Conservation (phyloP, 768 basidiomycete species). For the Pholiota molesta region DNA sequence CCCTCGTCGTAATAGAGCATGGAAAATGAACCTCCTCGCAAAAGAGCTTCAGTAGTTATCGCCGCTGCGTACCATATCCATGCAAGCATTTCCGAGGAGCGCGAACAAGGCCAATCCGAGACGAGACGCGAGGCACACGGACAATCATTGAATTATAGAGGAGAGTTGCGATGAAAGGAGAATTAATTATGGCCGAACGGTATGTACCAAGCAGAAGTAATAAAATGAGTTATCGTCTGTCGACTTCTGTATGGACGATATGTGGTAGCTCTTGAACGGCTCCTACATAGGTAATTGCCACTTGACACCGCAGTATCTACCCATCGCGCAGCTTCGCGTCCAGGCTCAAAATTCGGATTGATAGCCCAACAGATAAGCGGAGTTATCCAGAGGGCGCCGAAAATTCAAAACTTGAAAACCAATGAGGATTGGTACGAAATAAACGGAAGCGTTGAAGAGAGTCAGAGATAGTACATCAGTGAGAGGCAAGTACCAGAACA, state of each 20-base stretch:
- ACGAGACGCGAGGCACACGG: background rate
- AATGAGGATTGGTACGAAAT: background rate
- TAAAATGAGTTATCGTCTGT: background rate
- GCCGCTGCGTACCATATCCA: background rate
- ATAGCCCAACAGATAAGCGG: background rate
- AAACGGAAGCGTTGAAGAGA: background rate
- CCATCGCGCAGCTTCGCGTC: background rate
- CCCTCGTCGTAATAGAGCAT: background rate
- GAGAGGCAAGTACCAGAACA: too few relatives aligned
- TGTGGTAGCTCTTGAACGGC: background rate
- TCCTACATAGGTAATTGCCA: background rate
- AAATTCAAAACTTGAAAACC: too few relatives aligned
- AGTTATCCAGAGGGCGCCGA: background rate
- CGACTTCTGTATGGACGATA: background rate
- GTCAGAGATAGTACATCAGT: too few relatives aligned
- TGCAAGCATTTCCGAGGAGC: background rate
- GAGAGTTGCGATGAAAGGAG: too few relatives aligned
- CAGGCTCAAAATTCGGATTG: background rate
- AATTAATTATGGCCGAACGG: too few relatives aligned
- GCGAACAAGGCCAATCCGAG: background rate
- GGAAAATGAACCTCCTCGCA: background rate
- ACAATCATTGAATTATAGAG: background rate
- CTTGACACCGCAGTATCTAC: background rate
- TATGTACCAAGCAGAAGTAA: background rate
- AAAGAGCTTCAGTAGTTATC: background rate